Evolutionary conservation across 2,329 filamentous ascomycete species (phyloP).

Genomic region (Pseudogymnoascus sp.): DNA sequence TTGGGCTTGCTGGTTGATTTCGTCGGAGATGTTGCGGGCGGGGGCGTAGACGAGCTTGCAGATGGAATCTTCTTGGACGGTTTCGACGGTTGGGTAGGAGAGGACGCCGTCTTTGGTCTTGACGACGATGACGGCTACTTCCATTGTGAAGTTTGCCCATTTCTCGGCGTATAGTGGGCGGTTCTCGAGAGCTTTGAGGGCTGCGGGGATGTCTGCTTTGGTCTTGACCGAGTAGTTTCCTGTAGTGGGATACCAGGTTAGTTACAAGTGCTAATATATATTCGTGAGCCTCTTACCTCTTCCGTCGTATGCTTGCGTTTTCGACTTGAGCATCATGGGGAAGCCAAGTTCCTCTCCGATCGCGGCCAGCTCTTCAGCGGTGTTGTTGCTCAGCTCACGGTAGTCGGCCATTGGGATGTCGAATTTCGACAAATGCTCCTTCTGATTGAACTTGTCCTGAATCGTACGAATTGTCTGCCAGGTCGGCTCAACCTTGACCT

Average conservation of each 20-base stretch:
- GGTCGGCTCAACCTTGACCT: slow-evolving; percentile 66
- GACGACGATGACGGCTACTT: slow-evolving; percentile 91
- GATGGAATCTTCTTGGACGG: slow-evolving; percentile 89
- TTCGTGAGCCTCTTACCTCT: slow-evolving; percentile 46
- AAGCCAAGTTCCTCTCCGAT: slow-evolving; percentile 64
- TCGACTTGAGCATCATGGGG: slow-evolving; percentile 87
- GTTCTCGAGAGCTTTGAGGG: slow-evolving; percentile 61
- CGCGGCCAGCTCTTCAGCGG: slow-evolving; percentile 51
- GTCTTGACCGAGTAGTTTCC: slow-evolving; percentile 62
- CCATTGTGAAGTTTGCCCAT: slow-evolving; percentile 78
- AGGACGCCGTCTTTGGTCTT: slow-evolving; percentile 71
- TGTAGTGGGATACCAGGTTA: slow-evolving; percentile 15
- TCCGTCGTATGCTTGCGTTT: slow-evolving; percentile 90
- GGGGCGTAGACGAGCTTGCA: slow-evolving; percentile 90
- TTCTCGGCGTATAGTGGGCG: slow-evolving; percentile 81
- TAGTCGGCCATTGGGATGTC: slow-evolving; percentile 65
- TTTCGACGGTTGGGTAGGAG: slow-evolving; percentile 87
- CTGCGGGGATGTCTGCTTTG: slow-evolving; percentile 54
- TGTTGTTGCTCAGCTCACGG: slow-evolving; percentile 50
- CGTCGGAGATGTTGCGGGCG: slow-evolving; percentile 60
- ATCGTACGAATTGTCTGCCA: slow-evolving; percentile 84
- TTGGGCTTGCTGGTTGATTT: slow-evolving; percentile 60
- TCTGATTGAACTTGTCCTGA: slow-evolving; percentile 90
- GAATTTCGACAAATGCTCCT: slow-evolving; percentile 64
- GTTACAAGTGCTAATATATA: background rate